Conservation (phyloP, 2,329 filamentous ascomycete genomes). For the Claviceps digitariae region DNA sequence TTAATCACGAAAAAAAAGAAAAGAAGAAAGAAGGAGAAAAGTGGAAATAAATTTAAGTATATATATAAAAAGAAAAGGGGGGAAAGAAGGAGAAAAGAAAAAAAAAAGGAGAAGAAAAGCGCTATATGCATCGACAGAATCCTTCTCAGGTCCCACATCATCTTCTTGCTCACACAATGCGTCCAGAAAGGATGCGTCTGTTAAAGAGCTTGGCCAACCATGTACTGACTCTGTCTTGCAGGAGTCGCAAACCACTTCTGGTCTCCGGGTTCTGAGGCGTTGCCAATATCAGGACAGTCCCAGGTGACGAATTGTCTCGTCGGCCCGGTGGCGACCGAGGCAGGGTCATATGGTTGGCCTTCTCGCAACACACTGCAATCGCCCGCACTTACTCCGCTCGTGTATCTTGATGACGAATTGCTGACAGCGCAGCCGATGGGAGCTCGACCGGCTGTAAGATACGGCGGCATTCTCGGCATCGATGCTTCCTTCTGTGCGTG, state of each 20-base stretch:
- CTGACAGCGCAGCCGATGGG: slow-evolving; percentile 33
- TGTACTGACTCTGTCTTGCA: neutral
- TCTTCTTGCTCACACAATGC: neutral
- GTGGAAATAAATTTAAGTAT: too few relatives aligned
- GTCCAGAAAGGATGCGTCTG: neutral
- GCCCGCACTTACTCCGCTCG: slow-evolving; percentile 36
- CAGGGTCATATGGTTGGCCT: neutral
- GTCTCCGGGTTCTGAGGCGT: neutral
- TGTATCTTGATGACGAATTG: slow-evolving; percentile 30
- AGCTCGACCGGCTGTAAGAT: slow-evolving; percentile 20
- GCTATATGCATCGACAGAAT: neutral
- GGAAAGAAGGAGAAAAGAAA: too few relatives aligned
- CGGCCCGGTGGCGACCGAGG: neutral
- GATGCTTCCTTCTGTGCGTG: slow-evolving; percentile 8
- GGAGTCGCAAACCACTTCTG: neutral
- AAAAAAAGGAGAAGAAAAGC: neutral
- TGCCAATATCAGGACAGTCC: neutral
- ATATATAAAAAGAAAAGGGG: too few relatives aligned
- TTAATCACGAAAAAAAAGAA: too few relatives aligned
- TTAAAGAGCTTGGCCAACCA: slow-evolving; percentile 3
- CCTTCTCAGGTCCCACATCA: neutral
- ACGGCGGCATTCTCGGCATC: slow-evolving; percentile 11
- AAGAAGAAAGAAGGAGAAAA: neutral
- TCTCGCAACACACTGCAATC: slow-evolving; percentile 19
- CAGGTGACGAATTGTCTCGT: neutral